Conservation (phyloP, 2,329 filamentous ascomycete genomes). For the Amauroascus verrucosus region DNA sequence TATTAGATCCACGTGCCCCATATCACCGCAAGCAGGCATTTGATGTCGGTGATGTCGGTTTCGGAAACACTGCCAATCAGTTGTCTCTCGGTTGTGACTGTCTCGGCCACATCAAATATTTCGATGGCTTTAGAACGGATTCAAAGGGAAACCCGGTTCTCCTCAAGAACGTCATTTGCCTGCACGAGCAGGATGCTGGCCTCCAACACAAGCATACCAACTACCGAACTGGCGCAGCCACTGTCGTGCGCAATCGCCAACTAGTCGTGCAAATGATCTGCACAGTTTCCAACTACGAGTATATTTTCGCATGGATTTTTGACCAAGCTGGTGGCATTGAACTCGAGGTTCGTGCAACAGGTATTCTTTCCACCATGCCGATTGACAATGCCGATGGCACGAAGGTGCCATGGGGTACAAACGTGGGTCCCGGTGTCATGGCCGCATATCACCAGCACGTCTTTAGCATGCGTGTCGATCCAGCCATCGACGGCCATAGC, state of each 20-base stretch:
- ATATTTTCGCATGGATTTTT: slow-evolving; percentile 62
- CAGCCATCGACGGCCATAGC: slow-evolving; percentile 48
- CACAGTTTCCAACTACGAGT: slow-evolving; percentile 63
- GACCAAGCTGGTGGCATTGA: slow-evolving; percentile 58
- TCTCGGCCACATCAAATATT: slow-evolving; percentile 58
- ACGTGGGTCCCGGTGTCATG: slow-evolving; percentile 59
- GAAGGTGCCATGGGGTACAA: slow-evolving; percentile 56
- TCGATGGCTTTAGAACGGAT: slow-evolving; percentile 49
- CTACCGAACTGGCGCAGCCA: slow-evolving; percentile 55
- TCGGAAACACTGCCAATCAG: slow-evolving; percentile 59
- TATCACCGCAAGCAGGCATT: slow-evolving; percentile 62
- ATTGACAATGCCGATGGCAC: slow-evolving; percentile 51
- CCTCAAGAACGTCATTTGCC: slow-evolving; percentile 58
- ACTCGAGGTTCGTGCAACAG: slow-evolving; percentile 59
- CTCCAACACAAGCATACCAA: slow-evolving; percentile 65
- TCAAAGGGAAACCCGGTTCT: slow-evolving; percentile 49
- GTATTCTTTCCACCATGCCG: slow-evolving; percentile 57
- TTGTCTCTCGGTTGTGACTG: slow-evolving; percentile 61
- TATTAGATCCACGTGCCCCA: slow-evolving; percentile 55
- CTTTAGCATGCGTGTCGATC: slow-evolving; percentile 56
- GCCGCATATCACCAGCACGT: slow-evolving; percentile 67
- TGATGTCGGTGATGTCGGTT: slow-evolving; percentile 57
- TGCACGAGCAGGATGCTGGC: slow-evolving; percentile 61
- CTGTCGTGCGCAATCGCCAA: slow-evolving; percentile 53
- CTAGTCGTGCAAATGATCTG: slow-evolving; percentile 60